These are phyloP conservation scores for Spathaspora sp. DNA, from an alignment of 805 yeast genomes.

Conservation along the genomic window DNA sequence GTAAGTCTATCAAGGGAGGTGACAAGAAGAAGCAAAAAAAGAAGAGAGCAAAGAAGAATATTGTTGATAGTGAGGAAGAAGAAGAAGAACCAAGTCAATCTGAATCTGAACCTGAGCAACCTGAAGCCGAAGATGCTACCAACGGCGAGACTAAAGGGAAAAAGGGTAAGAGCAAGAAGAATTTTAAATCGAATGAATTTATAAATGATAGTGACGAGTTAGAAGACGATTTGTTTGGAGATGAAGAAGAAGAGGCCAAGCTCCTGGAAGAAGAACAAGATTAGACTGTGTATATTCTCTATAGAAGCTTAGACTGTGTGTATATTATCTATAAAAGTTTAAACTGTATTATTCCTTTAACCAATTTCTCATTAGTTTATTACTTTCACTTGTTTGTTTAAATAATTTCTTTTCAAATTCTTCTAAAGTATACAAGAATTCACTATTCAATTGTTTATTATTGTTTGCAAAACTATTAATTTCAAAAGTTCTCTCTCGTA, in stretches of 20 bases:
- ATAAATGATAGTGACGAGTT: slow-evolving; percentile 50
- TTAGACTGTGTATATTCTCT: not conserved
- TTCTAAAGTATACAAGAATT: slow-evolving; percentile 66
- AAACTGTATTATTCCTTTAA: slow-evolving; percentile 14
- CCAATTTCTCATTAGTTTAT: slow-evolving; percentile 37
- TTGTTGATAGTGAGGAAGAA: slow-evolving; percentile 32
- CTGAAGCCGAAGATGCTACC: slow-evolving; percentile 7
- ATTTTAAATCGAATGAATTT: slow-evolving; percentile 25
- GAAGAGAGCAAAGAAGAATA: slow-evolving; percentile 24
- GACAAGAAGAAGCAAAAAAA: slow-evolving; percentile 24
- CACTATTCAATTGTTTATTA: slow-evolving; percentile 43
- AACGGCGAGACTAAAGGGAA: slow-evolving; percentile 7
- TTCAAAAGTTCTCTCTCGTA: slow-evolving; percentile 63
- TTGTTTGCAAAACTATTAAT: slow-evolving; percentile 69
- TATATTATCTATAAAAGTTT: too few species aligned
- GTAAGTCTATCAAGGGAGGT: slow-evolving; percentile 13
- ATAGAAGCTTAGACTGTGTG: not conserved
- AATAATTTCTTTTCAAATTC: slow-evolving; percentile 68
- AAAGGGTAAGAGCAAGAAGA: slow-evolving; percentile 17
- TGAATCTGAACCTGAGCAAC: slow-evolving; percentile 13
- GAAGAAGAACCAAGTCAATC: slow-evolving; percentile 15
- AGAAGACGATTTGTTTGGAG: slow-evolving; percentile 20
- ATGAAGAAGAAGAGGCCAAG: slow-evolving; percentile 8
- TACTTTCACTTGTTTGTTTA: slow-evolving; percentile 49
- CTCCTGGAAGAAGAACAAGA: slow-evolving; percentile 22